These are phyloP conservation scores for Globisporangium heterothallicum DNA, from an alignment of 352 stramenopile species.

Conservation along the genomic window DNA sequence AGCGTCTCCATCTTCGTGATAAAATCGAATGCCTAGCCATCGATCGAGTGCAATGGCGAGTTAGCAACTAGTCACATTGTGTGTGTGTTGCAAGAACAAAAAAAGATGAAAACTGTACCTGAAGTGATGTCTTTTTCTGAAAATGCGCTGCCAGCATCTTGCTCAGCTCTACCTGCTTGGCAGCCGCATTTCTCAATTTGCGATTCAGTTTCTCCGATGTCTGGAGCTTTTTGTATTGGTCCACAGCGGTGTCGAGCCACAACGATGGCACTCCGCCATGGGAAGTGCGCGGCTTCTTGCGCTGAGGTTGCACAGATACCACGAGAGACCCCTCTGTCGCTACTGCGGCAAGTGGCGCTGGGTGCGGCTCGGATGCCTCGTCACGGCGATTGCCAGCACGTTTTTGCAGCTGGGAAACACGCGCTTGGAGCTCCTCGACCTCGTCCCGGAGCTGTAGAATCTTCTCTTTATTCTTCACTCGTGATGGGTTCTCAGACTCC, in stretches of 20 bases:
- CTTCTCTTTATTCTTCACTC: not conserved
- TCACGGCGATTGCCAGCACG: no score
- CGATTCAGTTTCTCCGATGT: slow-evolving; percentile 32
- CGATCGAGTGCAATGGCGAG: not conserved
- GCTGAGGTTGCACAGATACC: not conserved
- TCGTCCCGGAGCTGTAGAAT: slow-evolving; percentile 3
- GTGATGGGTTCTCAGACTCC: not conserved
- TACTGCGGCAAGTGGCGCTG: not conserved
- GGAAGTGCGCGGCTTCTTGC: not conserved
- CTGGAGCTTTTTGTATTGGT: slow-evolving; percentile 37
- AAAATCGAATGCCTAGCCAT: not conserved
- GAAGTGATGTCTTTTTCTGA: not conserved
- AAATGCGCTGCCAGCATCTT: slow-evolving; percentile 19
- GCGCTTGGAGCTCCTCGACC: not conserved
- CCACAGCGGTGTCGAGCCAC: slow-evolving; percentile 33
- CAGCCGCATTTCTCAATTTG: slow-evolving; percentile 28
- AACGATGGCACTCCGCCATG: not conserved
- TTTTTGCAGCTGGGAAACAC: not conserved
- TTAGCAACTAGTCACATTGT: not conserved
- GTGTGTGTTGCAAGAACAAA: no score
- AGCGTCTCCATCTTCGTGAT: not conserved
- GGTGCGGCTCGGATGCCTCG: not conserved
- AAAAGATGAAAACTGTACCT: not conserved
- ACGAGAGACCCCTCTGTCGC: not conserved
- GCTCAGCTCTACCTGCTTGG: slow-evolving; percentile 31